Evolutionary conservation across 352 stramenopile species (phyloP).

Genomic region (Phytophthora rubi): DNA sequence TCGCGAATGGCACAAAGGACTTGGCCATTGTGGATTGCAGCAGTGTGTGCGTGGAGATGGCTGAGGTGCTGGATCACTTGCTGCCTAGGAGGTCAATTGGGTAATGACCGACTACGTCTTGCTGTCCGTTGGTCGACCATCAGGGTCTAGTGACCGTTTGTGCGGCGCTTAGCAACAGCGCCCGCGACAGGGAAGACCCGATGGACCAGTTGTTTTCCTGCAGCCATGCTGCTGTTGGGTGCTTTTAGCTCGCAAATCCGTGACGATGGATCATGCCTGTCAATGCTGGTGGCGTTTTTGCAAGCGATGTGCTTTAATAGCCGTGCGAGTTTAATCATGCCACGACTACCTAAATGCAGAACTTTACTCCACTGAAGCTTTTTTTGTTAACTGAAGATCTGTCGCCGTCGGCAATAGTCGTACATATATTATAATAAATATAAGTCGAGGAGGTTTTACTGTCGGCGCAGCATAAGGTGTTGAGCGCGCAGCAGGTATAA

Average conservation of each 20-base stretch:
- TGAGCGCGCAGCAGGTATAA: background rate
- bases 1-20: conserved; percentile 1
- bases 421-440: too few relatives aligned
- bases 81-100: conserved; percentile 13
- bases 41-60: background rate
- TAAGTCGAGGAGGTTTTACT: too few relatives aligned
- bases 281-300: conserved; percentile 11
- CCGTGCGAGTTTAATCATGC: background rate
- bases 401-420: too few relatives aligned
- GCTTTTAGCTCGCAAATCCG: conserved; percentile 19
- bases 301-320: background rate
- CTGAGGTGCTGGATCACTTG: background rate
- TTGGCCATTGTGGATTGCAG: conserved; percentile 20
- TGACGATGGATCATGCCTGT: conserved; percentile 26
- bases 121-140: background rate
- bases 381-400: background rate
- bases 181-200: conserved; percentile 5
- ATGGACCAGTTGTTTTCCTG: conserved; percentile 24
- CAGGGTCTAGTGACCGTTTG: conserved; percentile 15
- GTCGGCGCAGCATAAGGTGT: too few relatives aligned
- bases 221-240: conserved; percentile 10
- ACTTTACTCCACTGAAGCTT: background rate
- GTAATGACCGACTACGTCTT: conserved; percentile 14
- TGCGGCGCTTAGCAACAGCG: conserved; percentile 1
- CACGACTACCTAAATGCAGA: background rate